Base-by-base conservation (phyloP, 345 rosid species). In the Clausena lansium region DNA sequence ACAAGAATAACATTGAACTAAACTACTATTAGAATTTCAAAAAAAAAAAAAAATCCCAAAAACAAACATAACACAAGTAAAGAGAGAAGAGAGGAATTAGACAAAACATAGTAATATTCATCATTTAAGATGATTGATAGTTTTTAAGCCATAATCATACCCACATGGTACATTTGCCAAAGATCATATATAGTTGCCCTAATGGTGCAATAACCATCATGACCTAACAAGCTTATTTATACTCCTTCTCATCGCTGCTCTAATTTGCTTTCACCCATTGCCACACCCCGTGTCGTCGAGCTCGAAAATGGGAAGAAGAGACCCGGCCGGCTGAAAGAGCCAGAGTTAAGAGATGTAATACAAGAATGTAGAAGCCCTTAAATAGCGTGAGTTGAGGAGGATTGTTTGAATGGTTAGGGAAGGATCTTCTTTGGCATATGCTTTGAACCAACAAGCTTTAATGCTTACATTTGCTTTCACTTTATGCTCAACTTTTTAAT, bases 131-230 rank as follows among this genome's bases (percentile, higher is more conserved):
- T 35, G 38, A 28, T 36, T 22, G 30, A 3, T 62, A 15, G 32
- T n/a, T 50, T 33, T 63, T 41, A 28, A 45, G 59, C 27, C 66
- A 33, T 35, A 65, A 19, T 1, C 25, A 32, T 1, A 28, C 22
- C 57, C 20, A 52, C 57, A 22, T 38, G 25, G 68, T 70, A 47
- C 74, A 70, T 70, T 50, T 82, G 88, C 88, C 86, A 81, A 86
- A 86, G 88, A 79, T 78, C 52, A 61, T n/a, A n/a, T n/a, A n/a
- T 38, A 80, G 85, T 86, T 83, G 88, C 88, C 88, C 88, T 81
- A 62, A 72, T 60, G 80, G 73, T 77, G 47, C 30, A 30, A 67
- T 10, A 69, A 82, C 80, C 81, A 80, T 73, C 81, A 78, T 45
- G 82, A 81, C 78, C 38, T 73, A 65, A 73, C 69, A 54, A 72